A percentile compares a stretch with the other conserved stretches of the same genome.
Evolutionary conservation across 2,329 filamentous ascomycete genomes (phyloP).

Genomic region (Phaeomoniella chlamydospora): DNA sequence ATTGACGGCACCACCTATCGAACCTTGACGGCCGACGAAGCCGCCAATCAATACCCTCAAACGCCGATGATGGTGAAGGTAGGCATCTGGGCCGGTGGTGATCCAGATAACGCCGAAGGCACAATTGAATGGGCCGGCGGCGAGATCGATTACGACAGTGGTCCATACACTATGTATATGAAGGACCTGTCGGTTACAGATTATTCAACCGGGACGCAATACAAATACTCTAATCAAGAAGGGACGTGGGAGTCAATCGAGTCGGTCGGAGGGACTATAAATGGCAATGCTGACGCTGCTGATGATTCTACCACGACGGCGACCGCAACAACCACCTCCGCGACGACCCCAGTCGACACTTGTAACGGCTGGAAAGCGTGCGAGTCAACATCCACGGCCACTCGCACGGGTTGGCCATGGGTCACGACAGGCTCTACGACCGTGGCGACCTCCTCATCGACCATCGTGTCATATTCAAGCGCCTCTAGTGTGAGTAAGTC

Average conservation of each 20-base stretch:
- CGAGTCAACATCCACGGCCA: constrained; percentile 29
- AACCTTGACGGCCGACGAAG: constrained; percentile 44
- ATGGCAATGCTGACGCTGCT: constrained; percentile 32
- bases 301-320: constrained; percentile 43
- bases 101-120: constrained; percentile 20
- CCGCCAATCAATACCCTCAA: constrained; percentile 52
- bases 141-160: constrained; percentile 48
- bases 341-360: constrained; percentile 53
- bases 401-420: constrained; percentile 56
- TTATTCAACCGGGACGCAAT: constrained; percentile 82
- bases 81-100: constrained; percentile 55
- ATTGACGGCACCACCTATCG: constrained; percentile 49
- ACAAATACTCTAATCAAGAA: constrained; percentile 64
- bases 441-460: constrained; percentile 26
- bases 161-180: constrained; percentile 62
- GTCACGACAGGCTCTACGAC: constrained; percentile 37
- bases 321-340: constrained; percentile 46
- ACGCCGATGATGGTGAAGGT: constrained; percentile 59
- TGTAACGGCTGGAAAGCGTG: constrained; percentile 34
- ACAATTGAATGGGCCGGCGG: constrained; percentile 60
- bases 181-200: constrained; percentile 50
- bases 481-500: constrained; percentile 53
- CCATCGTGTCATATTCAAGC: constrained; percentile 32
- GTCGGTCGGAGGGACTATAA: constrained; percentile 64
- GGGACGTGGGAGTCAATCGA: constrained; percentile 73